Conservation (phyloP, 2,329 filamentous ascomycete species). For the Trichoderma pleuroti region DNA sequence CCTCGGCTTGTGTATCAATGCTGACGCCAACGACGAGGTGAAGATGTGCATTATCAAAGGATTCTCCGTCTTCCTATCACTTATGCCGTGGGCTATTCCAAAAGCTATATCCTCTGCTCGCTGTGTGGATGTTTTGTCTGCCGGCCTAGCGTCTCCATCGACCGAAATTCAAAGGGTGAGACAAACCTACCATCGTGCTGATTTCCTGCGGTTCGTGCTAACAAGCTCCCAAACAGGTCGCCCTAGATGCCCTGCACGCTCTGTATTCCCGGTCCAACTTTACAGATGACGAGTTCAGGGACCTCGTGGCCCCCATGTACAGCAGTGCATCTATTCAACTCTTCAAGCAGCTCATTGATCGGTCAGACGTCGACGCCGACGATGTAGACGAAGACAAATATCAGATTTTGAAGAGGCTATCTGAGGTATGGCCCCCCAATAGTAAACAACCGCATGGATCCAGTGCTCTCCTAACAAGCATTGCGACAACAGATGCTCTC, state of each 20-base stretch:
- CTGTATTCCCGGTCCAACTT: constrained; percentile 74
- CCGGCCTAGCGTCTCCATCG: constrained; percentile 65
- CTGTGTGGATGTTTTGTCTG: constrained; percentile 67
- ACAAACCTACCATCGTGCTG: neutral
- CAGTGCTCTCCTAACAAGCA: neutral
- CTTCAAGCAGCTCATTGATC: constrained; percentile 71
- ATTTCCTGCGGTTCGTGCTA: constrained; percentile 18
- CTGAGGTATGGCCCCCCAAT: constrained; percentile 61
- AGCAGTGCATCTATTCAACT: constrained; percentile 66
- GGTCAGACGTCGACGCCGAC: constrained; percentile 73
- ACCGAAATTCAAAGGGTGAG: constrained; percentile 69
- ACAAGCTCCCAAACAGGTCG: constrained; percentile 51
- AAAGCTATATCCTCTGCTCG: constrained; percentile 71
- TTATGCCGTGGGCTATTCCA: constrained; percentile 83
- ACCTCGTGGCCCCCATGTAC: constrained; percentile 77
- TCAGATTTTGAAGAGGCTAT: constrained; percentile 86
- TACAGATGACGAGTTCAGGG: constrained; percentile 71
- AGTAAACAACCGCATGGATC: neutral
- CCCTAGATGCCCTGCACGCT: constrained; percentile 78
- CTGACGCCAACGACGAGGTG: constrained; percentile 62
- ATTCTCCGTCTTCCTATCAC: constrained; percentile 71
- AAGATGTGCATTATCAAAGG: constrained; percentile 71
- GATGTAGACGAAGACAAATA: constrained; percentile 92
- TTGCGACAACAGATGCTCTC: constrained; percentile 66
- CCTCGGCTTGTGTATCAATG: constrained; percentile 67